Percentiles rank a stretch among this genome's conserved stretches.
Conservation (phyloP, 495 filamentous ascomycete genomes). For the Penicillium paxilli region DNA sequence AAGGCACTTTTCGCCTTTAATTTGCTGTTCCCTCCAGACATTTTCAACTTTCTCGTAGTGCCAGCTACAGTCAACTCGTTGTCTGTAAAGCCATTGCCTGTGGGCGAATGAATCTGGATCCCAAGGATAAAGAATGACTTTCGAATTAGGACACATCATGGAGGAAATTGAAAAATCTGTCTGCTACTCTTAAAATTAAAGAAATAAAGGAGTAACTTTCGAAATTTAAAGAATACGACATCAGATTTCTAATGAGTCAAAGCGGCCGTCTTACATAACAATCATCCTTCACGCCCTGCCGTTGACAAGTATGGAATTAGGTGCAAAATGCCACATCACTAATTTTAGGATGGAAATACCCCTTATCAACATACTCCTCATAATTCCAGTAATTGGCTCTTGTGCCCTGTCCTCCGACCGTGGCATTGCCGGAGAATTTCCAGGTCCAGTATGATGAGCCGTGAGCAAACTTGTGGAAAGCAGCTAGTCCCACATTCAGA, state of each 20-base stretch:
- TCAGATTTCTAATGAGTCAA: not conserved
- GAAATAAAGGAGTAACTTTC: not conserved
- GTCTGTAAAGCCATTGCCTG: conserved; percentile 10
- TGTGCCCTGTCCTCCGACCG: conserved; percentile 18
- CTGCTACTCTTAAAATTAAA: not conserved
- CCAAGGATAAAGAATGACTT: conserved; percentile 23
- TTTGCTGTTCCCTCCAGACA: conserved; percentile 18
- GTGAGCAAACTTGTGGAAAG: conserved; percentile 17
- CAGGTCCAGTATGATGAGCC: conserved; percentile 25
- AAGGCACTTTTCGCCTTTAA: conserved; percentile 23
- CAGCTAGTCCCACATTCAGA: conserved; percentile 15
- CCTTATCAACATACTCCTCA: conserved; percentile 14
- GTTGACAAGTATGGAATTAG: not conserved
- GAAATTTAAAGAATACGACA: not conserved
- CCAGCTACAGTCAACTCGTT: conserved; percentile 26
- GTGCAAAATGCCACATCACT: not conserved
- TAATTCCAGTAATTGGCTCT: conserved; percentile 28
- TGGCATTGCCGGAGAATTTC: conserved; percentile 21
- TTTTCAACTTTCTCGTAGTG: conserved; percentile 20
- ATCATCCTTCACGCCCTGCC: not conserved
- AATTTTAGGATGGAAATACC: conserved; percentile 6
- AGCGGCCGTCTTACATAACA: not conserved
- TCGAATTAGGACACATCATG: conserved; percentile 26
- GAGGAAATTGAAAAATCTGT: not conserved
- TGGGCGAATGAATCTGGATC: conserved; percentile 18